These are phyloP conservation scores for Peterozyma toletana DNA, from an alignment of 805 yeast species.

Conservation along the genomic window DNA sequence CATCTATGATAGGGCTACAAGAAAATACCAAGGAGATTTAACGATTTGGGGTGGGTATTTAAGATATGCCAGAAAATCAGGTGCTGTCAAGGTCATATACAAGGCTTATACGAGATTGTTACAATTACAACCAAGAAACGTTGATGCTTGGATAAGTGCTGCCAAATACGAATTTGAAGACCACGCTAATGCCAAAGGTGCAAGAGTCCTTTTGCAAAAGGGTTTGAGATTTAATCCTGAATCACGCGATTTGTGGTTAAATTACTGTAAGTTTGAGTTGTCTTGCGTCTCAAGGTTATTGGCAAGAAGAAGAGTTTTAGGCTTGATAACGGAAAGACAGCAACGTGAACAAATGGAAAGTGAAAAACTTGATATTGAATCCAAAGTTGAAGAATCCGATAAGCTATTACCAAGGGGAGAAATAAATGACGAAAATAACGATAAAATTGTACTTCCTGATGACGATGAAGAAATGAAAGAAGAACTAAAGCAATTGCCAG, in stretches of 20 bases:
- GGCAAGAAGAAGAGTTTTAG: slow-evolving; percentile 76
- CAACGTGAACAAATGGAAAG: slow-evolving; percentile 44
- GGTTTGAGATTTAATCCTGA: slow-evolving; percentile 81
- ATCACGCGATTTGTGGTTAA: slow-evolving; percentile 66
- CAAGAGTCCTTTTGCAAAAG: slow-evolving; percentile 78
- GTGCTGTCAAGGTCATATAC: slow-evolving; percentile 66
- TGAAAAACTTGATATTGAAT: slow-evolving; percentile 33
- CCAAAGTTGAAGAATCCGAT: slow-evolving; percentile 10
- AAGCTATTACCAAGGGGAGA: slow-evolving; percentile 11
- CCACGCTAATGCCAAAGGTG: slow-evolving; percentile 83
- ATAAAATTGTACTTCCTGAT: slow-evolving; percentile 37
- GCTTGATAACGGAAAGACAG: slow-evolving; percentile 67
- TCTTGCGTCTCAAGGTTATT: slow-evolving; percentile 77
- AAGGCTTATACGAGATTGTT: slow-evolving; percentile 71
- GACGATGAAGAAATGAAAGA: slow-evolving; percentile 49
- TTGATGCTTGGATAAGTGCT: slow-evolving; percentile 89
- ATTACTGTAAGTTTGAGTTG: slow-evolving; percentile 83
- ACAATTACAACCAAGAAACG: slow-evolving; percentile 84
- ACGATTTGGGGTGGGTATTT: slow-evolving; percentile 75
- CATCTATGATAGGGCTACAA: slow-evolving; percentile 76
- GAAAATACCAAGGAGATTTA: slow-evolving; percentile 71
- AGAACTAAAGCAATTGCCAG: slow-evolving; percentile 71
- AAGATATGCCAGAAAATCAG: slow-evolving; percentile 56
- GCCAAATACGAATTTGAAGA: slow-evolving; percentile 90
- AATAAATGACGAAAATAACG: slow-evolving; percentile 26